Percentiles rank a stretch among this genome's conserved stretches.
Evolutionary conservation across 345 rosid genomes (phyloP).

Genomic region (Kernera saxatilis): DNA sequence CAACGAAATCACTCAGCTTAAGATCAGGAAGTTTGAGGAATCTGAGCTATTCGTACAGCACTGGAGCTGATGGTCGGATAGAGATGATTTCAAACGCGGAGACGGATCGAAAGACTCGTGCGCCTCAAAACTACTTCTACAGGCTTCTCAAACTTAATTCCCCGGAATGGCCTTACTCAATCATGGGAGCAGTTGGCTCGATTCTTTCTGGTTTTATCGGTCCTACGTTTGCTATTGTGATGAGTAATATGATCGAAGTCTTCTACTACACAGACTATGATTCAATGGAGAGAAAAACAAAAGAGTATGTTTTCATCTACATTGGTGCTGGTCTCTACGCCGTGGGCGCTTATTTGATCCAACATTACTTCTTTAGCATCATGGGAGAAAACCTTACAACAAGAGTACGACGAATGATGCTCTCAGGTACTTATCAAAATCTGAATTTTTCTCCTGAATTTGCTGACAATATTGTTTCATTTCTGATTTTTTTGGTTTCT

Average conservation of each 20-base stretch:
- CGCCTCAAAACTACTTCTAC: slow-evolving; percentile 86
- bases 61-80: slow-evolving; percentile 93
- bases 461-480: background rate
- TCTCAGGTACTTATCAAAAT: slow-evolving; percentile 59
- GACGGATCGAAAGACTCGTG: slow-evolving; percentile 79
- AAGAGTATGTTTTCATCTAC: slow-evolving; percentile 95
- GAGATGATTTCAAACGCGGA: slow-evolving; percentile 99
- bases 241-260: slow-evolving; percentile 99
- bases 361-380: slow-evolving; percentile 98
- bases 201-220: slow-evolving; percentile 91
- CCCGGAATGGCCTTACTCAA: slow-evolving; percentile 99
- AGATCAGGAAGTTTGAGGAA: slow-evolving; percentile 96
- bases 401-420: slow-evolving; percentile 98
- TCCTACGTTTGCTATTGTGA: slow-evolving; percentile 92
- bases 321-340: slow-evolving; percentile 97
- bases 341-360: slow-evolving; percentile 91
- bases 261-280: slow-evolving; percentile 85
- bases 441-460: background rate
- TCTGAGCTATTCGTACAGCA: slow-evolving; percentile 93
- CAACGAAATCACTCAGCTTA: slow-evolving; percentile 89
- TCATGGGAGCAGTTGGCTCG: slow-evolving; percentile 95
- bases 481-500: background rate
- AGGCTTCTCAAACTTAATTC: slow-evolving; percentile 88
- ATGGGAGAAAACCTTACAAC: slow-evolving; percentile 99
- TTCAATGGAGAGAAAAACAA: slow-evolving; percentile 93